Conservation (phyloP, 2,329 filamentous ascomycete genomes). For the Colletotrichum sp. region DNA sequence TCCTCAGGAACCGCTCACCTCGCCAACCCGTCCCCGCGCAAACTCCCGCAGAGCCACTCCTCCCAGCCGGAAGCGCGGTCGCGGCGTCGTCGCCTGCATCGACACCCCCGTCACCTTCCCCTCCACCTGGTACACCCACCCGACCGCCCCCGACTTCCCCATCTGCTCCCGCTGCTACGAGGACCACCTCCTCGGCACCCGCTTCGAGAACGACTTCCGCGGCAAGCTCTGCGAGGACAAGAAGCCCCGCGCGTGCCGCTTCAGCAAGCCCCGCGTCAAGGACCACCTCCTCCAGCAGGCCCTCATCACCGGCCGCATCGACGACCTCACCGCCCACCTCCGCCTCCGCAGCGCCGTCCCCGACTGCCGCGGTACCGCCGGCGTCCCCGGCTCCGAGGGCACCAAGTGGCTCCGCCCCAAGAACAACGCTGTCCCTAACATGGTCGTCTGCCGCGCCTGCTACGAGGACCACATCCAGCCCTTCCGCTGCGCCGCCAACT, state of each 20-base stretch:
- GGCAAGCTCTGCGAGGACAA: conserved; percentile 25
- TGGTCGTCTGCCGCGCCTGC: conserved; percentile 44
- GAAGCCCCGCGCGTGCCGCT: conserved; percentile 36
- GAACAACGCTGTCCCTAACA: conserved; percentile 31
- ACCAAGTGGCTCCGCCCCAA: conserved; percentile 37
- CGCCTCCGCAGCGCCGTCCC: conserved; percentile 25
- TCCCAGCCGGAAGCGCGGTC: conserved; percentile 1
- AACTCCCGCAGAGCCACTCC: conserved; percentile 13
- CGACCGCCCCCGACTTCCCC: conserved; percentile 31
- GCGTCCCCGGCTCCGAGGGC: conserved; percentile 25
- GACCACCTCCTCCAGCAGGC: conserved; percentile 35
- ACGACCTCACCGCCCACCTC: conserved; percentile 33
- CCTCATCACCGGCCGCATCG: conserved; percentile 29
- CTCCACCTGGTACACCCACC: conserved; percentile 43
- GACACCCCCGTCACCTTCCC: conserved; percentile 29
- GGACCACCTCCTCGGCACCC: conserved; percentile 36
- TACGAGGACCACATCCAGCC: conserved; percentile 36
- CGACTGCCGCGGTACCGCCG: conserved; percentile 32
- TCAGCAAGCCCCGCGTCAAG: conserved; percentile 35
- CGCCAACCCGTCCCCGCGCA: conserved; percentile 2
- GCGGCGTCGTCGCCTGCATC: conserved; percentile 31
- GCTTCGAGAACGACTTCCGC: conserved; percentile 31
- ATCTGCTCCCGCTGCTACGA: conserved; percentile 45
- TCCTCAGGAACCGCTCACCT: not conserved
- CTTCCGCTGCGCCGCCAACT: conserved; percentile 32